Evolutionary conservation across 1,284 basidiomycete species (phyloP), one percentile per base, ranked within the genome.

Genomic region (Amylostereum areolatum): DNA sequence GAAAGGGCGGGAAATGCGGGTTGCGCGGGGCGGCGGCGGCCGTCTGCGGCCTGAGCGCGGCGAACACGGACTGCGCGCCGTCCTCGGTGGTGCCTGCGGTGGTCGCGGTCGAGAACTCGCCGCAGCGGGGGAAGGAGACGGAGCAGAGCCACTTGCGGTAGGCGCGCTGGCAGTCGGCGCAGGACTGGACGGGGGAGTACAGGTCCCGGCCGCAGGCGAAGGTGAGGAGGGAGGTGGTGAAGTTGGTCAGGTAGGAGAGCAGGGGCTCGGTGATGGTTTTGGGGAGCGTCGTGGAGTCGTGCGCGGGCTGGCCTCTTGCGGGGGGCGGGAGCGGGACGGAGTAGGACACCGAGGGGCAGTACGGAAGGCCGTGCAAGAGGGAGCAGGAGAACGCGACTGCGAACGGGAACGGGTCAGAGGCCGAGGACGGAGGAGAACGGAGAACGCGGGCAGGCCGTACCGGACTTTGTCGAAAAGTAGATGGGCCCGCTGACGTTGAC

Each of bases 131-230:
- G 55, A 94, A 75, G 10, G 81, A 77, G 18, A 84, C 68, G 11
- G 79, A 64, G 64, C 91, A 94, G 29, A 92, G 73, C 91, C 91
- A 94, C 43, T 75, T 73, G 18, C 89, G 76, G 61, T 93, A 94
- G 12, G 80, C 80, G 28, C 68, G 59, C 55, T 86, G 82, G 60
- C 91, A 93, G 64, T 89, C 85, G 9, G 78, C 72, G 59, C 91
- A 94, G 1, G 78, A 76, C 24, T 88, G 80, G 4, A 92, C 67
- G 1, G 85, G 86, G 7, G 88, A 91, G 68, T 92, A 94, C 43
- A 75, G 62, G 62, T 92, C 90, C 27, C 89, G 75, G 3, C 90
- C 91, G 59, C 91, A 93, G 1, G 88, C 80, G 54, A 81, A 79
- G 2, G 85, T 83, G 11, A 75, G 72, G 18, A 94, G 77, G 11